Conservation (phyloP, 2,329 filamentous ascomycete species). For the Rhytidhysteron rufulum region DNA sequence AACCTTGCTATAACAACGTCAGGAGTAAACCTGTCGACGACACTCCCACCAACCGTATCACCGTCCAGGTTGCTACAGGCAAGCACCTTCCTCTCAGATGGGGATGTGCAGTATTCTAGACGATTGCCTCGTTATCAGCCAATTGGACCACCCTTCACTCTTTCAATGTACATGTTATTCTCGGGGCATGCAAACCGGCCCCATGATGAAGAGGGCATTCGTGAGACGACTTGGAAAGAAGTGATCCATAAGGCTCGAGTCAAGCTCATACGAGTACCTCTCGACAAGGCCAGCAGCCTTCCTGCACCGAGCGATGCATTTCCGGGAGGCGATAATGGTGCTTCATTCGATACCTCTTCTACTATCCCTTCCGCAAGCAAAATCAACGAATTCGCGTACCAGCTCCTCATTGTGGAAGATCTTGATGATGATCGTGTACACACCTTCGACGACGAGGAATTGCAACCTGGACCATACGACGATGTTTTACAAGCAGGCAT, state of each 20-base stretch:
- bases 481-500: slow-evolving; percentile 61
- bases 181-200: slow-evolving; percentile 65
- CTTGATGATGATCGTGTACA: slow-evolving; percentile 68
- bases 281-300: slow-evolving; percentile 51
- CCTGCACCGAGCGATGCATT: slow-evolving; percentile 19
- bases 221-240: slow-evolving; percentile 86
- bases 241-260: slow-evolving; percentile 90
- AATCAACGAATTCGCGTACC: slow-evolving; percentile 69
- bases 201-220: slow-evolving; percentile 53
- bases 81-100: slow-evolving; percentile 82
- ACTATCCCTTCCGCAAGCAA: slow-evolving; percentile 42
- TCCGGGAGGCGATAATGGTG: slow-evolving; percentile 13
- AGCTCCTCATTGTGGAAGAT: slow-evolving; percentile 79
- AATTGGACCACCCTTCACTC: slow-evolving; percentile 78
- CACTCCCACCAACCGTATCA: slow-evolving; percentile 76
- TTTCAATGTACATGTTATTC: slow-evolving; percentile 96
- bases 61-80: slow-evolving; percentile 88
- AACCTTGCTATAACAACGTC: slow-evolving; percentile 93
- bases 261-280: slow-evolving; percentile 69
- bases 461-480: slow-evolving; percentile 56
- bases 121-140: slow-evolving; percentile 64
- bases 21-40: slow-evolving; percentile 78
- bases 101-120: slow-evolving; percentile 76
- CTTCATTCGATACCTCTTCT: slow-evolving; percentile 12
- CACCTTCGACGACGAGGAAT: slow-evolving; percentile 58